phyloP scores from a whole-genome alignment of 345 rosid species.

The Mercurialis annua region DNA sequence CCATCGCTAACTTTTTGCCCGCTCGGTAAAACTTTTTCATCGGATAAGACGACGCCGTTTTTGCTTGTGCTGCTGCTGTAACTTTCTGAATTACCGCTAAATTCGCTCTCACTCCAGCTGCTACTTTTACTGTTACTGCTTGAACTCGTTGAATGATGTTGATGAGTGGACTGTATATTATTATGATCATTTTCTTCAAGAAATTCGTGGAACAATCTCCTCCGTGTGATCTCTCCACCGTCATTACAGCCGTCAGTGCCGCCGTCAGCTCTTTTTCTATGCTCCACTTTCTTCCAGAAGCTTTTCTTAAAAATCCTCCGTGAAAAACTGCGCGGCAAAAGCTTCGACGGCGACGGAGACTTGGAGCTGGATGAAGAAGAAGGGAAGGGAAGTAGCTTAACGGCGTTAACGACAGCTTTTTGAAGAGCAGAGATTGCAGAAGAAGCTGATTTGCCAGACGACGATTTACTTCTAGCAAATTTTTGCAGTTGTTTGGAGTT shows the following conservation, averaged over 20 bases:
- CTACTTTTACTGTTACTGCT: slow-evolving; percentile 20
- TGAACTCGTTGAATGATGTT: slow-evolving; percentile 21
- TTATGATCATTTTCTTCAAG: slow-evolving; percentile 37
- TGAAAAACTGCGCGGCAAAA: slow-evolving; percentile 47
- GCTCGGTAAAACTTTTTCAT: slow-evolving; percentile 34
- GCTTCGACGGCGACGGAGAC: slow-evolving; percentile 16
- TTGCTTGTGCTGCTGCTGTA: not conserved
- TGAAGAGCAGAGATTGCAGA: slow-evolving; percentile 49
- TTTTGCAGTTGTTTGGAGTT: slow-evolving; percentile 7
- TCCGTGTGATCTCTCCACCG: slow-evolving; percentile 36
- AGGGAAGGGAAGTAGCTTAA: slow-evolving; percentile 54
- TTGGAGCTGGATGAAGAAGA: slow-evolving; percentile 36
- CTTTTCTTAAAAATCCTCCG: slow-evolving; percentile 42
- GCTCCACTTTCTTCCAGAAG: slow-evolving; percentile 46
- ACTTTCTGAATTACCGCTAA: slow-evolving; percentile 37
- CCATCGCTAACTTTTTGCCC: not conserved
- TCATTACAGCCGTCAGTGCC: slow-evolving; percentile 11
- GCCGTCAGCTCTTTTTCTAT: slow-evolving; percentile 3
- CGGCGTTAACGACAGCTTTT: slow-evolving; percentile 56
- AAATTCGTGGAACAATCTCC: slow-evolving; percentile 45
- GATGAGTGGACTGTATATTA: slow-evolving; percentile 21
- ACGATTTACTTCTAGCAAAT: slow-evolving; percentile 25
- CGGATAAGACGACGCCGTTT: slow-evolving; percentile 39
- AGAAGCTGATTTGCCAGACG: slow-evolving; percentile 39
- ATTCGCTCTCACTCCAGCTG: slow-evolving; percentile 50